Evolutionary conservation across 805 yeast species (phyloP), one percentile per base, ranked within the genome.

Genomic region (Ogataea naganishii): DNA sequence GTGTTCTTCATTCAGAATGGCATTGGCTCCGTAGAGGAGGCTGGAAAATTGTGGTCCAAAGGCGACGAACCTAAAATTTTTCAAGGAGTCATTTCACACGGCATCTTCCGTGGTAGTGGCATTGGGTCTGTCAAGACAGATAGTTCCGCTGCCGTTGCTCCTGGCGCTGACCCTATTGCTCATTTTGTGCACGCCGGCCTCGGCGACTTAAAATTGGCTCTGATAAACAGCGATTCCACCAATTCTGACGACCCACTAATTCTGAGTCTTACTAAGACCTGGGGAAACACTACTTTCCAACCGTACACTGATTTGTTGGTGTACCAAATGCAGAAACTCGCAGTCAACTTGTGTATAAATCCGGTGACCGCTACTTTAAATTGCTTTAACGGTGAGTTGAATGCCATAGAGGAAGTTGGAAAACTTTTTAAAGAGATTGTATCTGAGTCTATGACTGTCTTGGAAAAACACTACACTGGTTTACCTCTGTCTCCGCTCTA

Each of bases 41-140:
- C 84, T n/a, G 47, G 54, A 2, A 47, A 56, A 14, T 52, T 73
- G 6, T 82, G 89, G 86, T 72, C 72, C 4, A 44, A 53, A 3
- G 18, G 29, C 2, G 42, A 38, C 1, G 49, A 72, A 31, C 95
- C 96, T 0, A 62, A 59, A 11, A 35, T 85, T 5, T 72, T 65
- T 44, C 81, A 75, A 46, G 96, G 88, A 31, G 75, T 88, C 15
- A 80, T 80, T 25, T 72, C 82, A 4, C 96, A 89, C 51, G 97
- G 96, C 9, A 83, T 80, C 1, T 80, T 69, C 53, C 71, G 73
- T 22, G 42, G 43, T 16, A 14, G 26, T 0, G n/a, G n/a, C n/a
- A n/a, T n/a, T n/a, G n/a, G n/a, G n/a, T n/a, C n/a, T n/a, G n/a
- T n/a, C n/a, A n/a, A n/a, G n/a, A n/a, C n/a, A n/a, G n/a, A n/a